Evolutionary conservation across 441 rosid species (phyloP).

Genomic region (Arabidopsis lyrata): DNA sequence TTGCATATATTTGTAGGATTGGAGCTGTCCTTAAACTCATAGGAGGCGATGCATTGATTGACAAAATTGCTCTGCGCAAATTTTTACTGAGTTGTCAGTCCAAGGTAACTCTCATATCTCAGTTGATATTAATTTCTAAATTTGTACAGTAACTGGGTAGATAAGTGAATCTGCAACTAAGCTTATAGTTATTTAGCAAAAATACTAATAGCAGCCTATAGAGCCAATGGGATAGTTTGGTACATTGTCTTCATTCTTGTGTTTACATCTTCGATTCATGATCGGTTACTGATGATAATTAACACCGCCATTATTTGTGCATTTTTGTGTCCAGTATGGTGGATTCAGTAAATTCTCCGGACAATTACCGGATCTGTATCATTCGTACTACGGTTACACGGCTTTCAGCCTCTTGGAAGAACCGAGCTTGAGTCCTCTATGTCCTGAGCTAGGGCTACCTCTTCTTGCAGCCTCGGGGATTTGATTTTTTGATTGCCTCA

Average conservation of each 20-base stretch:
- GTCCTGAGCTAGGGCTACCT: constrained; percentile 77
- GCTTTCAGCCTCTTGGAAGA: constrained; percentile 94
- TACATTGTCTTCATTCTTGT: constrained; percentile 22
- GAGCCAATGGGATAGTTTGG: constrained; percentile 1
- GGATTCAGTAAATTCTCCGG: constrained; percentile 83
- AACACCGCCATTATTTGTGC: constrained; percentile 25
- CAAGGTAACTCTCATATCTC: constrained; percentile 56
- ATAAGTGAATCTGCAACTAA: constrained; percentile 1
- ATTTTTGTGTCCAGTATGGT: constrained; percentile 63
- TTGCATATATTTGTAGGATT: constrained; percentile 57
- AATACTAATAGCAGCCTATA: not conserved
- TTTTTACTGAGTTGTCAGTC: constrained; percentile 85
- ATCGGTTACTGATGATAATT: constrained; percentile 7
- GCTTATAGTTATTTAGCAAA: not conserved
- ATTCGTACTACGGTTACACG: constrained; percentile 80
- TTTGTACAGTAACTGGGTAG: not conserved
- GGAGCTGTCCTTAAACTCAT: constrained; percentile 78
- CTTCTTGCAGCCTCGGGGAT: constrained; percentile 54
- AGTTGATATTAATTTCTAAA: not conserved
- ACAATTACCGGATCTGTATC: constrained; percentile 80
- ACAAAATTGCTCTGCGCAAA: constrained; percentile 61
- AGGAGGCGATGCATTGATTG: constrained; percentile 68
- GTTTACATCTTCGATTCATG: constrained; percentile 5
- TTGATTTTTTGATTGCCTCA: constrained; percentile 40
- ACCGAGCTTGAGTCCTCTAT: constrained; percentile 67